phyloP scores from a whole-genome alignment of 2,329 filamentous ascomycete species.

The Paracoccidioides lutzii region DNA sequence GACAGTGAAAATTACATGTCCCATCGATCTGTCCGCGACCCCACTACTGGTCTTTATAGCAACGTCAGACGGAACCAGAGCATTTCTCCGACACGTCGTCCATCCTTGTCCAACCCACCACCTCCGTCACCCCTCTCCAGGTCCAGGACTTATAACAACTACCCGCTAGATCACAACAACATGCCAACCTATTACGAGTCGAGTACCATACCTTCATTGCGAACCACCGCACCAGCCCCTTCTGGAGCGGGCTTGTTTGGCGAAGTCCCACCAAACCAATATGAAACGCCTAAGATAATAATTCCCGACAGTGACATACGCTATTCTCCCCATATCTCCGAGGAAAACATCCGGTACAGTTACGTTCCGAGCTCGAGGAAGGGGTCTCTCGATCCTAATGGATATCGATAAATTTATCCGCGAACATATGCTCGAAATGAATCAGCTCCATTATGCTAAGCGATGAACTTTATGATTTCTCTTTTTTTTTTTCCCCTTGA shows the following conservation, averaged over 20 bases:
- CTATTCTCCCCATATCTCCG: constrained; percentile 4
- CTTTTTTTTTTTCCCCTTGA: not conserved
- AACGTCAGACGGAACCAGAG: constrained; percentile 15
- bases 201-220: constrained; percentile 1
- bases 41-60: constrained; percentile 11
- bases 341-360: constrained; percentile 7
- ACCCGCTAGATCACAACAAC: constrained; percentile 13
- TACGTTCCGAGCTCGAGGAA: constrained; percentile 5
- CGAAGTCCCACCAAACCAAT: not conserved
- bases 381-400: constrained; percentile 6
- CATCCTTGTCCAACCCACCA: constrained; percentile 2
- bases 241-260: constrained; percentile 1
- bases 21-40: constrained; percentile 16
- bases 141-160: constrained; percentile 18
- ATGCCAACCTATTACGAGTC: constrained; percentile 1
- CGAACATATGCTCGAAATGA: constrained; percentile 8
- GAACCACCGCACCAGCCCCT: not conserved
- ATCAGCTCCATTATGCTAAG: not conserved
- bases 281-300: constrained; percentile 1
- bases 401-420: constrained; percentile 10
- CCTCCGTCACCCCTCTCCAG: constrained; percentile 13
- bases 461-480: not conserved
- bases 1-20: constrained; percentile 15
- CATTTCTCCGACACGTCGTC: constrained; percentile 19
- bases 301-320: not conserved